These are phyloP conservation scores for Melampsora americana DNA, from an alignment of 1,284 basidiomycete species.

Conservation along the genomic window DNA sequence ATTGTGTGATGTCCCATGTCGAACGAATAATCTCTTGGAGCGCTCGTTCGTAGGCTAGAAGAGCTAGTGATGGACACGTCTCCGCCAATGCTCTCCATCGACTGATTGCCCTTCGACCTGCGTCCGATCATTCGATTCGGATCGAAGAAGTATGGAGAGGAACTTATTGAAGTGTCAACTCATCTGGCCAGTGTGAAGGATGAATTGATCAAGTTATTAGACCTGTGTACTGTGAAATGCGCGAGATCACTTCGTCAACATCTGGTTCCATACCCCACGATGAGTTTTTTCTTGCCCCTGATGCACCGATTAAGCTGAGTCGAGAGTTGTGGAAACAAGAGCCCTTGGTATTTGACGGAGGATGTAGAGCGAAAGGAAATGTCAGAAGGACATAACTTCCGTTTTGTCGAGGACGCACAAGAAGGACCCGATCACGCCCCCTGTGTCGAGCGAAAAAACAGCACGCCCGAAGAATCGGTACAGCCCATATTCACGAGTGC, in stretches of 20 bases:
- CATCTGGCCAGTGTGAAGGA: neutral
- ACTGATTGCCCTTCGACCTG: conserved; percentile 32
- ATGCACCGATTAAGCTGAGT: no score
- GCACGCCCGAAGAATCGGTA: no score
- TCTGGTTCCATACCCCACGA: neutral
- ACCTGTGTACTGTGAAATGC: conserved; percentile 9
- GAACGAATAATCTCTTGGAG: conserved; percentile 4
- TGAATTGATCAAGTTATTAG: neutral
- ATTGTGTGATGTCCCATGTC: conserved; percentile 30
- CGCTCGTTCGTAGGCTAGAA: conserved; percentile 21
- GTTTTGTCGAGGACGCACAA: no score
- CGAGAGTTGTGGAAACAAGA: no score
- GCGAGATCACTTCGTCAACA: conserved; percentile 5
- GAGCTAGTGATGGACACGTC: neutral
- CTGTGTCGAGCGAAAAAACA: no score
- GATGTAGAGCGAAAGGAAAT: no score
- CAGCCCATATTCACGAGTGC: no score
- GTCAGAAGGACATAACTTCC: no score
- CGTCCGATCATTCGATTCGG: neutral
- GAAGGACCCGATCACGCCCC: no score
- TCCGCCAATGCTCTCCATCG: conserved; percentile 23
- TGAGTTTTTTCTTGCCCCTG: no score
- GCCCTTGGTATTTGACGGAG: no score
- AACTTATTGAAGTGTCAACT: conserved; percentile 6
- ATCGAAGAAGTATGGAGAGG: neutral